Base-by-base conservation (phyloP, 371 early-diverging fungal species). In the Saksenaea oblongispora region DNA sequence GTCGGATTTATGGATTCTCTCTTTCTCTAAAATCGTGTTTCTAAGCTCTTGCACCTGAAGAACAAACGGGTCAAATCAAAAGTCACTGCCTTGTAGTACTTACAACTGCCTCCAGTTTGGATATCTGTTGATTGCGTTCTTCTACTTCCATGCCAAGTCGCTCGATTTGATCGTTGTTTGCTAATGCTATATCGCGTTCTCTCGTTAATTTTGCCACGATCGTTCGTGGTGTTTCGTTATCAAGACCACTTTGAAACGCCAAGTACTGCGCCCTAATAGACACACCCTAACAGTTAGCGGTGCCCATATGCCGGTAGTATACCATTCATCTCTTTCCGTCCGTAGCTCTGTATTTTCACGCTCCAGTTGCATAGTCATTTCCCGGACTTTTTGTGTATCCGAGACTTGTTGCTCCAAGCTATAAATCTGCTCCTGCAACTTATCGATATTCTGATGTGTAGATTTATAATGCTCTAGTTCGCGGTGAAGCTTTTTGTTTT, bases 301-400 rank as follows among this genome's bases (percentile, higher is more conserved):
- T n/a, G n/a, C n/a, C n/a, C n/a, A n/a, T n/a, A n/a, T n/a, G n/a
- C n/a, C n/a, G n/a, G n/a, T n/a, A n/a, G n/a, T n/a, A 39, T 68
- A 68, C 69, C 69, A 69, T 62, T 69, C 64, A 17, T 54, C 37
- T 28, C 54, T 42, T 44, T 69, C 69, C 0, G 37, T 47, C 44
- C 61, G 60, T n/a, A 69, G 27, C n/a, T 41, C 55, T 11, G 61
- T 56, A 42, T 69, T 69, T 34, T 69, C 69, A 5, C 44, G 35
- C 31, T 69, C 64, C 28, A 69, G 22, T 17, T 44, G 54, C 22
- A 42, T 18, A 34, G 51, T 57, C 22, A 47, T 54, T 37, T 39
- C 56, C 13, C 53, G 54, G 5, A 65, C 26, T 27, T 54, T 51
- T 3, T 53, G 44, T 54, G 57, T 55, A 39, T 61, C 62, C 11